Conservation (phyloP, 23 red algal species). For the Gracilaria caudata region DNA sequence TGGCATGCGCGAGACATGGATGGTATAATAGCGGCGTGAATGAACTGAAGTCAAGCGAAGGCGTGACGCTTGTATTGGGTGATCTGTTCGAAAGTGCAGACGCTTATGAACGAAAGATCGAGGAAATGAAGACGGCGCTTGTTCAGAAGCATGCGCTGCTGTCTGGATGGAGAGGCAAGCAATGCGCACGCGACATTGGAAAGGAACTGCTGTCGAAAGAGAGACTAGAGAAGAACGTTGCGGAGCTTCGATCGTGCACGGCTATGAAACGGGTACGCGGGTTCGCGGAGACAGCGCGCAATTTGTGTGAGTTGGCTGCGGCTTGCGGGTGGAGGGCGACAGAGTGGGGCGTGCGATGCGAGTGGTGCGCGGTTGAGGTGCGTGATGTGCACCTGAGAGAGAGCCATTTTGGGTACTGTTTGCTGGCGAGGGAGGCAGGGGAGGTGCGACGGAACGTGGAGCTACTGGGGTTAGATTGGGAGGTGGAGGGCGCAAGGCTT, state of each 20-base stretch:
- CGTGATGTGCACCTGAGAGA: background rate
- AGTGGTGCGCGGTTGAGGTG: constrained; percentile 12
- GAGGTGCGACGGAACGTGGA: constrained; percentile 18
- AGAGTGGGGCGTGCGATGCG: background rate
- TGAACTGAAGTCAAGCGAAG: constrained; percentile 23
- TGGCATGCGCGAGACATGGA: constrained; percentile 41
- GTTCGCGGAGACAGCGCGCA: background rate
- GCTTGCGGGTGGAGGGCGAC: constrained; percentile 8
- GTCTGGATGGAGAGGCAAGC: constrained; percentile 23
- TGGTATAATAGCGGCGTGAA: constrained; percentile 43
- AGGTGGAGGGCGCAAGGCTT: constrained; percentile 7
- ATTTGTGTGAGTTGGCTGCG: background rate
- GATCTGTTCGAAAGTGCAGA: background rate
- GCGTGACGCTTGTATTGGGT: constrained; percentile 2
- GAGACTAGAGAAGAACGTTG: background rate
- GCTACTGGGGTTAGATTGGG: constrained; percentile 15
- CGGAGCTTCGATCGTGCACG: background rate
- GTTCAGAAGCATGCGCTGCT: constrained; percentile 23
- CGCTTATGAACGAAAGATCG: background rate
- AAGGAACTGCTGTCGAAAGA: constrained; percentile 1
- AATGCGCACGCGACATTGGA: constrained; percentile 15
- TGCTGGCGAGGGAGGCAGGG: background rate
- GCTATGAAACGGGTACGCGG: background rate
- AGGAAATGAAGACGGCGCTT: constrained; percentile 7
- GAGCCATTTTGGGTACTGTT: constrained; percentile 9